Base-by-base conservation (phyloP, 352 stramenopile species). In the Phytophthora fragariaefolia region DNA sequence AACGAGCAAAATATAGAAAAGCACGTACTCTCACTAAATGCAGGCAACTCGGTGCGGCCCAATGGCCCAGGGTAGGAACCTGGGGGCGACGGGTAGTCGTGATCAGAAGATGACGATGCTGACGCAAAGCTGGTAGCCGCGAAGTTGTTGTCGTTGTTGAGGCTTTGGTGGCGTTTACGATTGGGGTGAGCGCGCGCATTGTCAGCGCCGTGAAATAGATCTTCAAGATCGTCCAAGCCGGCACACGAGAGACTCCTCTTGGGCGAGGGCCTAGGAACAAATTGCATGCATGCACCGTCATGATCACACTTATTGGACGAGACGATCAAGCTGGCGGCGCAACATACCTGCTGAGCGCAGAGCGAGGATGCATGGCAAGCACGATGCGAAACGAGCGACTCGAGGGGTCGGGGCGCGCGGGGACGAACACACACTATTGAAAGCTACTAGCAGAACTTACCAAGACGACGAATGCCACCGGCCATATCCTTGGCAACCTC, bases 181-280 rank as follows among this genome's bases (percentile, higher is more conserved):
- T 70, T 64, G 26, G 68, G 66, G 20, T 63, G 58, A 32, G 58
- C 22, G 17, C 48, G 57, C 15, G 59, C 57, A 23, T 47, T 63
- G 23, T 80, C 70, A 8, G 68, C 58, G 43, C 52, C 62, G 46
- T 73, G 58, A 27, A 87, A 40, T 4, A 85, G 58, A 34, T 76
- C 65, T 38, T 87, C 74, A 12, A 84, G 66, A 58, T 87, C 69
- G 55, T 91, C 74, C 2, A 91, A 51, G 15, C 82, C 83, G 2
- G 85, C 83, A 56, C 78, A 80, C 26, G 85, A 82, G 15, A 79
- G 74, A 30, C 76, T 82, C 54, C 83, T 80, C 46, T 93, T 91
- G 45, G 81, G 82, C 49, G 82, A 81, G 9, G 79, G 76, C 55
- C 80, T 89, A 67, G 15, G 24, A 38, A 49, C 18, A 42, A 17